Evolutionary conservation across 2,329 filamentous ascomycete genomes (phyloP).

Genomic region (Pseudogymnoascus sp.): DNA sequence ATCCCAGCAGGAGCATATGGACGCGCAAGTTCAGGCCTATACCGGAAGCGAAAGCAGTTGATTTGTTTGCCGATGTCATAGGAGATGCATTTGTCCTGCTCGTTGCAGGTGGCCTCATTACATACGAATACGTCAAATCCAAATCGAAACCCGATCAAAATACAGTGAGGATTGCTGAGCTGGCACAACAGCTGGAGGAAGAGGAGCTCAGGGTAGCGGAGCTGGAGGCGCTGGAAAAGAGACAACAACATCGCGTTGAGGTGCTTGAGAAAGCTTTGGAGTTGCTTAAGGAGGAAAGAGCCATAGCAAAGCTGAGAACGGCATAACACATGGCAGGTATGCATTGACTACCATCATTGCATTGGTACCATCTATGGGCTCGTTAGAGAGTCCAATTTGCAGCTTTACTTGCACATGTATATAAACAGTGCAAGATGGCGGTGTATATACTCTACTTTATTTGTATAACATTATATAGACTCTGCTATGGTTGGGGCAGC

Average conservation of each 20-base stretch:
- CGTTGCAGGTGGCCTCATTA: constrained; percentile 48
- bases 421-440: neutral
- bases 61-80: constrained; percentile 58
- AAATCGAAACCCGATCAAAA: constrained; percentile 54
- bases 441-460: constrained; percentile 3
- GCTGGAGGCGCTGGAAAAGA: constrained; percentile 41
- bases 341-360: neutral
- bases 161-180: constrained; percentile 44
- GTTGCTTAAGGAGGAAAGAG: constrained; percentile 21
- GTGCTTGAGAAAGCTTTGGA: constrained; percentile 27
- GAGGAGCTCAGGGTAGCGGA: constrained; percentile 45
- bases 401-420: neutral
- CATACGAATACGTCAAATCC: constrained; percentile 55
- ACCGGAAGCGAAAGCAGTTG: constrained; percentile 58
- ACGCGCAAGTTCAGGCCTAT: constrained; percentile 53
- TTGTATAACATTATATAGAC: constrained; percentile 8
- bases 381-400: neutral
- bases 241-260: constrained; percentile 25
- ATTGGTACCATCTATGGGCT: neutral
- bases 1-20: constrained; percentile 46
- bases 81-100: constrained; percentile 56
- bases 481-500: neutral
- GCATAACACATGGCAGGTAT: neutral
- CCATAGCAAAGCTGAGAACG: constrained; percentile 18
- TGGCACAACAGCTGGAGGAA: constrained; percentile 43